Conservation (phyloP, 352 stramenopile genomes). For the Globisporangium nagaii region DNA sequence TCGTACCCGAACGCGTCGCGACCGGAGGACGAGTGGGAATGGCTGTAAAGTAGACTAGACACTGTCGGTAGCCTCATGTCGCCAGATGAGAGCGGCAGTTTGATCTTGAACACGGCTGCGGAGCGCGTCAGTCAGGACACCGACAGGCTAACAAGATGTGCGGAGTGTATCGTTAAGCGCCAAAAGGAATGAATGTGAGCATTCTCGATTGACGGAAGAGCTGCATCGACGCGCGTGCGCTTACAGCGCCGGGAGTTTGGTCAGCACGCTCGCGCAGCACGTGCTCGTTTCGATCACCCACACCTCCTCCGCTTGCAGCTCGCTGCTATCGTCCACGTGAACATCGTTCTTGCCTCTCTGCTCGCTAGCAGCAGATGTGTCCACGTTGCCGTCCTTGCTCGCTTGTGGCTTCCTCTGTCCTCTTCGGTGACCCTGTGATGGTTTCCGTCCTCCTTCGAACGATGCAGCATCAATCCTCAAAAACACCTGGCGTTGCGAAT, state of each 20-base stretch:
- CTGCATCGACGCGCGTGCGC: no score
- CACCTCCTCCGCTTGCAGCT: slow-evolving; percentile 6
- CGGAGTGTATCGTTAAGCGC: no score
- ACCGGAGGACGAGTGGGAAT: slow-evolving; percentile 42
- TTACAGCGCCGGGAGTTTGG: slow-evolving; percentile 22
- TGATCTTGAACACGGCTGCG: no score
- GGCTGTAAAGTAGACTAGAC: slow-evolving; percentile 19
- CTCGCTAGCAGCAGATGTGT: background rate
- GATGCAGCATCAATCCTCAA: slow-evolving; percentile 17
- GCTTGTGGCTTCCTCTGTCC: background rate
- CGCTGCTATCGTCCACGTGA: background rate
- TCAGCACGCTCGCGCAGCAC: slow-evolving; percentile 72
- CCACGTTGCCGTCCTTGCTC: background rate
- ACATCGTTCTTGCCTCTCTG: background rate
- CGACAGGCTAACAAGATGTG: no score
- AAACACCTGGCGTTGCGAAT: slow-evolving; percentile 62
- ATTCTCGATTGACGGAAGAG: no score
- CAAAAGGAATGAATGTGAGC: no score
- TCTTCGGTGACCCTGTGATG: background rate
- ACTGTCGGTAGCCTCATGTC: no score
- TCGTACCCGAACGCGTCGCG: slow-evolving; percentile 36
- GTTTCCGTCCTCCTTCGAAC: background rate
- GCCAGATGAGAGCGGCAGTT: no score
- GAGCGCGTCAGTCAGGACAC: no score
- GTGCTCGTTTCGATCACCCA: slow-evolving; percentile 80